A percentile compares a stretch with the other conserved stretches of the same genome.
phyloP scores from a whole-genome alignment of 1,284 basidiomycete species.

The Schizopora paradoxa region DNA sequence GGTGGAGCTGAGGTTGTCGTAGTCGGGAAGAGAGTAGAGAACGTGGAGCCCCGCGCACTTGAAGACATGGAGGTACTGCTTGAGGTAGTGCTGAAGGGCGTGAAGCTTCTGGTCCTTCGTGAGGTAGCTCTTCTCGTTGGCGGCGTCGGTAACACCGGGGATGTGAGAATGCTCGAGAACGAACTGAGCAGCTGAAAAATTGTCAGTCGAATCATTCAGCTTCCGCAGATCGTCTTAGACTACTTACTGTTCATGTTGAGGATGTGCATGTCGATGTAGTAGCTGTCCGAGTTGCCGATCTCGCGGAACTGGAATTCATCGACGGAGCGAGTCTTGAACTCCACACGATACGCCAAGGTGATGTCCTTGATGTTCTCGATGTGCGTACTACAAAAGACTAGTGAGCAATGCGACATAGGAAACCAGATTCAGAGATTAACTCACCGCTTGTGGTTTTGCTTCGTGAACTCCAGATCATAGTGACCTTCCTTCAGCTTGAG shows the following conservation, averaged over 20 bases:
- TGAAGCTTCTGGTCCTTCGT: conserved; percentile 1
- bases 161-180: conserved; percentile 14
- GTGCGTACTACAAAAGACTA: conserved; percentile 3
- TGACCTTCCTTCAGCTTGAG: conserved; percentile 16
- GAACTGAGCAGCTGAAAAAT: conserved; percentile 13
- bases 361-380: conserved; percentile 4
- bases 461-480: conserved; percentile 16
- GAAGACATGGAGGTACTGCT: conserved; percentile 16
- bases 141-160: background rate
- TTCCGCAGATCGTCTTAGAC: background rate
- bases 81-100: conserved; percentile 15
- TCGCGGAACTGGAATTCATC: conserved; percentile 8
- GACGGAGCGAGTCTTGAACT: conserved; percentile 14
- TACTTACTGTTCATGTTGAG: conserved; percentile 13
- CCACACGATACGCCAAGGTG: conserved; percentile 18
- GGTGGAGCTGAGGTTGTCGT: conserved; percentile 18
- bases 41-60: conserved; percentile 17
- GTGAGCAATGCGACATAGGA: background rate
- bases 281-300: conserved; percentile 9
- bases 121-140: background rate
- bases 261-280: conserved; percentile 10
- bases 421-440: conserved; percentile 1
- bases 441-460: conserved; percentile 7
- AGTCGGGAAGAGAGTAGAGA: conserved; percentile 19
- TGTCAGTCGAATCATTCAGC: no score